Percentiles rank a stretch among this genome's conserved stretches.
Evolutionary conservation across 805 yeast species (phyloP).

Genomic region (Nakazawaea ernobii): DNA sequence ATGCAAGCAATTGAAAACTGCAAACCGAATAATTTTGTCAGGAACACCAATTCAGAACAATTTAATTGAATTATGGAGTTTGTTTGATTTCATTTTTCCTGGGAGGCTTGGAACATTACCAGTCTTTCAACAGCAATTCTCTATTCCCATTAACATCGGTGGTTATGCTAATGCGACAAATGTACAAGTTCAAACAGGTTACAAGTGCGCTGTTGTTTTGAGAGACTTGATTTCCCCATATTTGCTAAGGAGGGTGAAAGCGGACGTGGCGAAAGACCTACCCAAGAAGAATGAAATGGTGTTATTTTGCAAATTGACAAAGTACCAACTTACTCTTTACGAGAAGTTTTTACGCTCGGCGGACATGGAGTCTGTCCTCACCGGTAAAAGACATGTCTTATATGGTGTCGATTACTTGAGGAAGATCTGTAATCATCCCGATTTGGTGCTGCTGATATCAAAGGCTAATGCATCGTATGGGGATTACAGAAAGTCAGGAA

Average conservation of each 20-base stretch:
- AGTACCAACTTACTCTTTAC: conserved; percentile 68
- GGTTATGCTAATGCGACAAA: conserved; percentile 97
- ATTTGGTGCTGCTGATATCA: conserved; percentile 48
- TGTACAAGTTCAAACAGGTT: conserved; percentile 93
- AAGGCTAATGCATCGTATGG: conserved; percentile 36
- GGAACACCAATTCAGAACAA: conserved; percentile 98
- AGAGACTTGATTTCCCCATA: conserved; percentile 89
- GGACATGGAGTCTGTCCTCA: conserved; percentile 64
- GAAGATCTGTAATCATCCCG: conserved; percentile 96
- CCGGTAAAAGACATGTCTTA: conserved; percentile 75
- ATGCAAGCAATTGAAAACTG: conserved; percentile 79
- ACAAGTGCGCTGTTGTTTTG: conserved; percentile 88
- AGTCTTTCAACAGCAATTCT: conserved; percentile 87
- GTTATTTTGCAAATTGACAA: conserved; percentile 80
- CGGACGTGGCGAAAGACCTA: conserved; percentile 91
- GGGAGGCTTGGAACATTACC: conserved; percentile 94
- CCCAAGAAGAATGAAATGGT: conserved; percentile 95
- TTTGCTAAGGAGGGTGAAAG: conserved; percentile 76
- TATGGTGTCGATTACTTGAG: conserved; percentile 87
- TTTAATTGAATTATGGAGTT: conserved; percentile 85
- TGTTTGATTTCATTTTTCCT: conserved; percentile 92
- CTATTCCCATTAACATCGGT: conserved; percentile 91
- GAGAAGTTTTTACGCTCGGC: conserved; percentile 68
- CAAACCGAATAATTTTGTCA: conserved; percentile 80
- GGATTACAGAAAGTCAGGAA: conserved; percentile 66